Evolutionary conservation across 2,329 filamentous ascomycete species (phyloP), one percentile per base, ranked within the genome.

Genomic region (Cryphonectria parasitica): DNA sequence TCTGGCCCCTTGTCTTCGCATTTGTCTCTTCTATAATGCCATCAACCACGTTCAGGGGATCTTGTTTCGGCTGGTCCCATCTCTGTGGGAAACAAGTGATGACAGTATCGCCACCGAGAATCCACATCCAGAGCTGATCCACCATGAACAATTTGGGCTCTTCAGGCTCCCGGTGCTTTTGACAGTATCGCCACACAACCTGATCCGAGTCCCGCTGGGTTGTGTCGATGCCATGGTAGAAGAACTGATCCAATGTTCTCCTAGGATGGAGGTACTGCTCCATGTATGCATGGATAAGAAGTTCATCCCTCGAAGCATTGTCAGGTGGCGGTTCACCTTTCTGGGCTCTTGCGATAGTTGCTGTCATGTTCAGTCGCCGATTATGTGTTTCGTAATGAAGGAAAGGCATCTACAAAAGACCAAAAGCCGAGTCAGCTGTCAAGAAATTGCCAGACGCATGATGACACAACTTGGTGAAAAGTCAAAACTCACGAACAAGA

Each of bases 81-180:
- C 86, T 80, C 72, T 88, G 84, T 2, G 87, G 87, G 69, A 89
- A 89, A 67, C 85, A 84, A 0, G 87, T 88, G 15, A 91, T 83
- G 25, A 91, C 84, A 22, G 90, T 79, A 70, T 90, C 78, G 70
- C 79, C 82, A 70, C 86, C 80, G 0, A 91, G 75, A 3, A 90
- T 82, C 87, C 88, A 90, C 76, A 91, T 85, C 89, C 89, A 91
- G 1, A 92, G 80, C 74, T 91, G 89, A 76, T 91, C 89, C 0
- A 91, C 89, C 89, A 91, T 91, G 76, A 90, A 90, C 2, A 91
- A 85, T 72, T 90, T 90, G 0, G 83, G 83, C 69, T 89, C 86
- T 1, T 79, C 74, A 13, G 7, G 25, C n/a, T 61, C 22, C 1
- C 73, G 72, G 64, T 80, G 74, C 31, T 75, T 76, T 69, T 79